Evolutionary conservation across 2,329 filamentous ascomycete genomes (phyloP).

Genomic region (Bimuria novae-zelandiae): DNA sequence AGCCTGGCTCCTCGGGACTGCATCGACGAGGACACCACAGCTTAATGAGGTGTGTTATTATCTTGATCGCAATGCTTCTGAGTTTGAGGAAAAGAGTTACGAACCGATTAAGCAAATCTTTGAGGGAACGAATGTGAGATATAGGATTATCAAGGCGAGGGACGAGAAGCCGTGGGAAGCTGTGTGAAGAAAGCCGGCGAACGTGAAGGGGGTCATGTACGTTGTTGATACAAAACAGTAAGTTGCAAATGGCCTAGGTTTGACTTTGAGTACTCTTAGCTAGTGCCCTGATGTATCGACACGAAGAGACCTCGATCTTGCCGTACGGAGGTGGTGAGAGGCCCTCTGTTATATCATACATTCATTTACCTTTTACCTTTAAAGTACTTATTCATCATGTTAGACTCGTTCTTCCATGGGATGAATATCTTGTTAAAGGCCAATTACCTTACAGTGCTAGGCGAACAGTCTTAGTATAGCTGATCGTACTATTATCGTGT

Average conservation of each 20-base stretch:
- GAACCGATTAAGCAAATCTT: constrained; percentile 5
- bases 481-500: constrained; percentile 1
- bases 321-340: neutral
- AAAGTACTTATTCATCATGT: constrained; percentile 1
- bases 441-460: neutral
- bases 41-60: constrained; percentile 3
- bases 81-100: constrained; percentile 4
- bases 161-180: constrained; percentile 6
- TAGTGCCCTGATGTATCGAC: neutral
- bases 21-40: constrained; percentile 2
- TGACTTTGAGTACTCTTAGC: neutral
- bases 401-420: neutral
- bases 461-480: neutral
- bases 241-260: neutral
- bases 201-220: constrained; percentile 1
- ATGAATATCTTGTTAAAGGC: constrained; percentile 1
- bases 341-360: constrained; percentile 1
- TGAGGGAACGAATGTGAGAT: constrained; percentile 5
- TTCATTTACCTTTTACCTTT: neutral
- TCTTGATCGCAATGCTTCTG: constrained; percentile 5
- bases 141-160: constrained; percentile 5
- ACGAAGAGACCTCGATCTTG: neutral
- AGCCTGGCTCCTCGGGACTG: constrained; percentile 3
- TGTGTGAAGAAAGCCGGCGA: constrained; percentile 3
- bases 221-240: constrained; percentile 1